phyloP scores from a whole-genome alignment of 495 filamentous ascomycete species.

The Aspergillus olivimuriae region DNA sequence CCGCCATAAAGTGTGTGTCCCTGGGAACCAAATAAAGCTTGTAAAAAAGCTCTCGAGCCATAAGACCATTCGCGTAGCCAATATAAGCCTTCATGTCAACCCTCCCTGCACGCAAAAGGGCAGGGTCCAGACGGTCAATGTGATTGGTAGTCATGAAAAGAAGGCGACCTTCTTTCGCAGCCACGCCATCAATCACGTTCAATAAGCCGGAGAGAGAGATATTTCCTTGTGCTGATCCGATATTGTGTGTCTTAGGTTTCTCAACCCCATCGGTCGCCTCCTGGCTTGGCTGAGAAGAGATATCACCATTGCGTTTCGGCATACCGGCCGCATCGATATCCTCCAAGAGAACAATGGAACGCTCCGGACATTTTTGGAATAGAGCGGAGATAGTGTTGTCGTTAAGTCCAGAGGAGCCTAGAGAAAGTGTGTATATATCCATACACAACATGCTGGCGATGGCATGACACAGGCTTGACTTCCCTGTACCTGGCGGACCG shows the following conservation, averaged over 20 bases:
- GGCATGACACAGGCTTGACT: constrained; percentile 55
- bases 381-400: too few species aligned
- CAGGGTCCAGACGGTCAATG: constrained; percentile 56
- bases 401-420: too few species aligned
- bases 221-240: too few species aligned
- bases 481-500: too few species aligned
- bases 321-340: too few species aligned
- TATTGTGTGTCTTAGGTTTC: too few species aligned
- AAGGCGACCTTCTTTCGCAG: constrained; percentile 54
- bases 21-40: too few species aligned
- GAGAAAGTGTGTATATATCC: constrained; percentile 50
- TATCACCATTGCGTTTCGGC: background rate
- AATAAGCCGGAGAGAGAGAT: constrained; percentile 61
- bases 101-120: too few species aligned
- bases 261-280: background rate
- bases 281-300: background rate
- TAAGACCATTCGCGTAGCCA: background rate
- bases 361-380: too few species aligned
- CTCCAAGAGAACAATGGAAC: too few species aligned
- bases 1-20: too few species aligned
- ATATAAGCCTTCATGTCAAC: constrained; percentile 38
- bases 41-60: background rate
- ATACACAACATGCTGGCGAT: constrained; percentile 55
- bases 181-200: constrained; percentile 62
- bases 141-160: constrained; percentile 75